A percentile compares a stretch with the other conserved stretches of the same genome.
Evolutionary conservation across 2,329 filamentous ascomycete species (phyloP).

Genomic region (Fusarium subglutinans): DNA sequence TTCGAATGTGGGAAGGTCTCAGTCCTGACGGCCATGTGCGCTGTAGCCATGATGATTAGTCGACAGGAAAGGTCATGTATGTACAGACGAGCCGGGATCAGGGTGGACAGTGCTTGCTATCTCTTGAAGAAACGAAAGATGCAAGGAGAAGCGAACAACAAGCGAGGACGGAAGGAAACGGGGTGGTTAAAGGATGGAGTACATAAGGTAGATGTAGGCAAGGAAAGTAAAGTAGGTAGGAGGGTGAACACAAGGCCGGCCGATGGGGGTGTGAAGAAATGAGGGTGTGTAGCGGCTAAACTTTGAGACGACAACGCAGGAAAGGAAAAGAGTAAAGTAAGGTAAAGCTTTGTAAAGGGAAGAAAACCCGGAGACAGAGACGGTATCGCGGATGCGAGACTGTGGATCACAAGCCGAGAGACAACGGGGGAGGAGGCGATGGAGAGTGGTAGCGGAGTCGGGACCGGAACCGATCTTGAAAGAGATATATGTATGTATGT

Average conservation of each 20-base stretch:
- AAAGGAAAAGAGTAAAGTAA: conserved; percentile 13
- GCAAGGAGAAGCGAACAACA: conserved; percentile 16
- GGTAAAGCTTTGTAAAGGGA: conserved; percentile 11
- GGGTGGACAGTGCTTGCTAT: conserved; percentile 21
- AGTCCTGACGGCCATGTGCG: conserved; percentile 63
- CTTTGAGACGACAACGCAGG: conserved; percentile 31
- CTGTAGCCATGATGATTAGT: conserved; percentile 49
- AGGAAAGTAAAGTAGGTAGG: conserved; percentile 11
- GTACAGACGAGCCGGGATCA: conserved; percentile 13
- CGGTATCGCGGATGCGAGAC: conserved; percentile 31
- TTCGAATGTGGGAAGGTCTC: conserved; percentile 59
- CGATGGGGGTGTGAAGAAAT: conserved; percentile 25
- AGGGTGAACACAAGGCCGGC: conserved; percentile 23
- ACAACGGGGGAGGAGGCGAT: conserved; percentile 23
- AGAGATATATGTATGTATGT: background rate
- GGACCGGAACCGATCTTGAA: conserved; percentile 28
- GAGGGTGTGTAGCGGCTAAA: conserved; percentile 34
- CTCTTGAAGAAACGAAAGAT: conserved; percentile 20
- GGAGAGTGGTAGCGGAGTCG: conserved; percentile 33
- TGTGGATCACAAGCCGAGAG: conserved; percentile 35
- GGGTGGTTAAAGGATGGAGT: conserved; percentile 34
- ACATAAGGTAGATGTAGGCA: conserved; percentile 17
- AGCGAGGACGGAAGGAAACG: conserved; percentile 29
- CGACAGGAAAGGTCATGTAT: conserved; percentile 26
- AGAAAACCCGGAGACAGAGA: conserved; percentile 22